Base-by-base conservation (phyloP, 2,329 filamentous ascomycete genomes). In the Cladosporium colombiae region DNA sequence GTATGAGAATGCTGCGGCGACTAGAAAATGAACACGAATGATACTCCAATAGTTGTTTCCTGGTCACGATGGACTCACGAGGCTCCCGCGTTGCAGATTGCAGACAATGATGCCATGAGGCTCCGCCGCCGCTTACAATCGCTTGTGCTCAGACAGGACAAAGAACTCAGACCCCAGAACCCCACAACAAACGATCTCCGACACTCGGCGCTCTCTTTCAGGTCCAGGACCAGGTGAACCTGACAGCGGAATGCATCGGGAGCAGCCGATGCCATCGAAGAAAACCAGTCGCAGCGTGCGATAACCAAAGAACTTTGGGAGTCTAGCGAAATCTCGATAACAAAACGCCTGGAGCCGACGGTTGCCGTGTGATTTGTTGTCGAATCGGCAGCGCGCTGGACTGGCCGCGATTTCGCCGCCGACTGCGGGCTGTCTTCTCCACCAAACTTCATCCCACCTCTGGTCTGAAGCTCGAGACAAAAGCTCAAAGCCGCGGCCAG, bases 401-500 rank as follows among this genome's bases (percentile, higher is more conserved):
- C 8, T 40, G 31, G 55, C 55, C 55, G 55, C 21, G 25, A 23
- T 29, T 59, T 14, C 56, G 37, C 56, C 56, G 56, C 56, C 56
- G 56, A 59, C 46, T 31, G 56, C 56, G 56, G 56, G 14, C 40
- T 29, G 37, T n/a, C 23, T 25, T 37, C 56, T 59, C 56, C 56
- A 59, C 56, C 37, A 59, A 59, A 46, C 21, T 59, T 46, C 56
- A 59, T 59, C 61, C 49, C 49, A 55, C 44, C 31, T 18, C n/a
- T n/a, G 25, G 52, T 33, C 7, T 33, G 52, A 55, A 55, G 52
- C 52, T 31, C 52, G 31, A 29, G 52, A 46, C 40, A 27, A 50
- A 49, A 61, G 58, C 40, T 53, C 61, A 63, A 63, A 63, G 61
- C 61, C 61, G 61, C 61, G 14, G 50, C 50, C 31, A 63, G 61